Conservation (phyloP, 257 asterid species). For the Salvia splendens region DNA sequence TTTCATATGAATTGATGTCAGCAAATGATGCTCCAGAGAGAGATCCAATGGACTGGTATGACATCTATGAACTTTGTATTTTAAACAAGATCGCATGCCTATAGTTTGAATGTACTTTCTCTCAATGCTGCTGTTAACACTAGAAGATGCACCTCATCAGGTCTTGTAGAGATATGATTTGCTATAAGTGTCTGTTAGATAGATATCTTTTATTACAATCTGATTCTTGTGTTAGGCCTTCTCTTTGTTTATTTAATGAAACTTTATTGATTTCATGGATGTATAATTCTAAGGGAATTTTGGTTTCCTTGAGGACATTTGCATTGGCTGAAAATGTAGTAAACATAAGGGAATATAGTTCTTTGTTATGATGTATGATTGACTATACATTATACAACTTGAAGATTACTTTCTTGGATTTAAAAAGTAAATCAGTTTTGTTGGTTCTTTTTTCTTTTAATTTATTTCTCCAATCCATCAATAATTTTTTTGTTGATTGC, state of each 20-base stretch:
- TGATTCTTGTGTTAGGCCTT: no score
- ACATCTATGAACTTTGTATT: slow-evolving; percentile 22
- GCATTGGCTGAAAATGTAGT: background rate
- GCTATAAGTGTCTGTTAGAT: no score
- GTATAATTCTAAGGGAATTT: background rate
- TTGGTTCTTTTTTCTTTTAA: background rate
- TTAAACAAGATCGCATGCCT: background rate
- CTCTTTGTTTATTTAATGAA: no score
- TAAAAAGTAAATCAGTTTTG: background rate
- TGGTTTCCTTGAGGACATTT: background rate
- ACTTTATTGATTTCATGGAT: no score
- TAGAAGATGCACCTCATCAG: slow-evolving; percentile 10
- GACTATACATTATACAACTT: slow-evolving; percentile 1
- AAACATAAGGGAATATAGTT: background rate
- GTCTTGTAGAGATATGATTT: background rate
- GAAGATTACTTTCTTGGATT: background rate
- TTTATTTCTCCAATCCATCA: no score
- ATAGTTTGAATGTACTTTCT: background rate
- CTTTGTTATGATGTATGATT: background rate
- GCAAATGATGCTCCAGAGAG: slow-evolving; percentile 95
- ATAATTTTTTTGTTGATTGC: no score
- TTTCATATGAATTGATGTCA: slow-evolving; percentile 88
- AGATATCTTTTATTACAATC: no score
- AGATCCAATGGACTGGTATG: slow-evolving; percentile 96
- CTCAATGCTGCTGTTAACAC: slow-evolving; percentile 3